Base-by-base conservation (phyloP, 2,329 filamentous ascomycete genomes). In the Fusarium praegraminearum region DNA sequence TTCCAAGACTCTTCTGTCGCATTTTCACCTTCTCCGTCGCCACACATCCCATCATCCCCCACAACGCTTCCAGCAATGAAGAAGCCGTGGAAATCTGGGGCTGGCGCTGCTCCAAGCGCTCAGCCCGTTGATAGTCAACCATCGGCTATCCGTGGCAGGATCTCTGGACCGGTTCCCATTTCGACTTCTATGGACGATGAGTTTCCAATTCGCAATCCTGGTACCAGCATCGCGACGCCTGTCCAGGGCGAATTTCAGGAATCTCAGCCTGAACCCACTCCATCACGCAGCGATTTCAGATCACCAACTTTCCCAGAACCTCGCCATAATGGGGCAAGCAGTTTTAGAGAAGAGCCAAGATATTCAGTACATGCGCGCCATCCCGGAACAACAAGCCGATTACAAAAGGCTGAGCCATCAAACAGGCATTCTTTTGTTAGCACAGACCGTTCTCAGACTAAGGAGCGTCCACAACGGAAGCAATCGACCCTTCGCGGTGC, bases 81-180 rank as follows among this genome's bases (percentile, higher is more conserved):
- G 67, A 78, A 73, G 64, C 72, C 85, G 44, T 86, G 85, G 79
- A 86, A 83, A 75, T 77, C 81, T 53, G 71, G 79, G 35, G 76
- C 84, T 55, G 79, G 74, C 71, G 73, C 79, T 69, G 79, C 65
- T 32, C 61, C 66, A 20, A 62, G 56, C 64, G 57, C 61, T 60
- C 72, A 67, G 57, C 68, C 74, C 47, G 64, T 69, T 40, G 66
- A 68, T 47, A 63, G 80, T 67, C 79, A 80, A 68, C 80, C 82
- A 69, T 84, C 84, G 35, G 85, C 45, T 26, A 59, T 90, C 65
- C 85, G 88, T 40, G 87, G 87, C 65, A 86, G 84, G 69, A 90
- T 90, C 65, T 90, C 87, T 32, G 83, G 82, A 9, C 89, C 89
- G 16, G 90, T 90, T 49, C 87, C 87, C 3, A 85, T 90, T 24